Conservation (phyloP, 1,139 yeast species). For the Kodamaea sp. region DNA sequence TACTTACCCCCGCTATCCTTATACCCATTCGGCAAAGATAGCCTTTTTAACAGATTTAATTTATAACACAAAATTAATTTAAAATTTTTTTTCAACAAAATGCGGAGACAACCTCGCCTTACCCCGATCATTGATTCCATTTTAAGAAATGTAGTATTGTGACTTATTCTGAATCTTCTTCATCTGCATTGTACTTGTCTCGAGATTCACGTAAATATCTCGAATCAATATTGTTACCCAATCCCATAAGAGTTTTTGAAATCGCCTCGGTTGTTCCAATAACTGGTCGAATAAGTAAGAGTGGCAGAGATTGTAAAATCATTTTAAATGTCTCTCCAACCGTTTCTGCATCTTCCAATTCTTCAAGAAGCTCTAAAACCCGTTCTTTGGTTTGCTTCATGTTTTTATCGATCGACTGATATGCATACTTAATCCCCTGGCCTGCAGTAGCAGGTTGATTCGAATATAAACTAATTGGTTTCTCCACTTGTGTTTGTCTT, state of each 20-base stretch:
- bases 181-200: conserved; percentile 23
- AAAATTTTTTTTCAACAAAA: too few species aligned
- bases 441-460: conserved; percentile 73
- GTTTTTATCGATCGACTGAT: conserved; percentile 67
- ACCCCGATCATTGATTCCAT: neutral
- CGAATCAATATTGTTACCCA: conserved; percentile 78
- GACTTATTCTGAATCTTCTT: conserved; percentile 1
- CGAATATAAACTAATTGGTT: conserved; percentile 71
- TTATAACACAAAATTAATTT: too few species aligned
- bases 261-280: conserved; percentile 93
- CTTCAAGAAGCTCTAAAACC: conserved; percentile 54
- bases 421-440: conserved; percentile 73
- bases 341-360: conserved; percentile 57
- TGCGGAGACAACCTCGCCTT: neutral
- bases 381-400: conserved; percentile 64
- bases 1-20: too few species aligned
- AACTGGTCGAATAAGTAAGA: conserved; percentile 75
- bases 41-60: too few species aligned
- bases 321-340: conserved; percentile 66
- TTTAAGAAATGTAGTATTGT: neutral
- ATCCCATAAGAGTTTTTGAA: conserved; percentile 76
- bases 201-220: conserved; percentile 37
- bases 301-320: conserved; percentile 75
- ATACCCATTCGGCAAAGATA: too few species aligned
- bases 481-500: conserved; percentile 38